Evolutionary conservation across 2,329 filamentous ascomycete species (phyloP).

Genomic region (Keithomyces neogunnii): DNA sequence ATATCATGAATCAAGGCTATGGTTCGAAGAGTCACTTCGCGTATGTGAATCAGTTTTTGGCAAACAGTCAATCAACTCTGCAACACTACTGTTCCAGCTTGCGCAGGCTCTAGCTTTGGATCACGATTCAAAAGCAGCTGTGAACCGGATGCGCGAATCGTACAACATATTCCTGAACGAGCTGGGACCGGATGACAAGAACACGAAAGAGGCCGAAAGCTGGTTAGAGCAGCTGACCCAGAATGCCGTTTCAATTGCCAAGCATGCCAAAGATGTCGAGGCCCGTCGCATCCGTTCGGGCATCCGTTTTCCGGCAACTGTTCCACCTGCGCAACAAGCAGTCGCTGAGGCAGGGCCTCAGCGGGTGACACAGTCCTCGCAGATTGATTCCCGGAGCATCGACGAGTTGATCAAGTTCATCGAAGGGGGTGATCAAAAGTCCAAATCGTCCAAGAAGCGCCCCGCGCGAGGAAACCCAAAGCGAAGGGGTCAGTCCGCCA

Average conservation of each 20-base stretch:
- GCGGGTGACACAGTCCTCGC: slow-evolving; percentile 19
- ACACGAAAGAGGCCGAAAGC: slow-evolving; percentile 94
- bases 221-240: slow-evolving; percentile 96
- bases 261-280: slow-evolving; percentile 82
- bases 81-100: slow-evolving; percentile 93
- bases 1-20: slow-evolving; percentile 88
- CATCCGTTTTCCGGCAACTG: slow-evolving; percentile 51
- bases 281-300: slow-evolving; percentile 62
- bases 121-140: slow-evolving; percentile 84
- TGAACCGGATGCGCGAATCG: slow-evolving; percentile 89
- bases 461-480: slow-evolving; percentile 47
- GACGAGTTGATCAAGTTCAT: slow-evolving; percentile 94
- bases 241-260: slow-evolving; percentile 89
- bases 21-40: slow-evolving; percentile 89
- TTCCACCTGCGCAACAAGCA: slow-evolving; percentile 17
- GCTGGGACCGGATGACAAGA: slow-evolving; percentile 84
- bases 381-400: slow-evolving; percentile 72
- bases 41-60: slow-evolving; percentile 89
- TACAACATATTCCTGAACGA: slow-evolving; percentile 90
- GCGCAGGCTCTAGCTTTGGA: slow-evolving; percentile 94
- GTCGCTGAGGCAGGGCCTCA: slow-evolving; percentile 19
- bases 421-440: slow-evolving; percentile 59
- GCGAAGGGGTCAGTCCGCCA: slow-evolving; percentile 30
- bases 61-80: slow-evolving; percentile 82
- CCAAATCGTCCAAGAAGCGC: slow-evolving; percentile 47